These are phyloP conservation scores for Quercus cerris DNA, from an alignment of 306 rosid genomes.

Conservation along the genomic window DNA sequence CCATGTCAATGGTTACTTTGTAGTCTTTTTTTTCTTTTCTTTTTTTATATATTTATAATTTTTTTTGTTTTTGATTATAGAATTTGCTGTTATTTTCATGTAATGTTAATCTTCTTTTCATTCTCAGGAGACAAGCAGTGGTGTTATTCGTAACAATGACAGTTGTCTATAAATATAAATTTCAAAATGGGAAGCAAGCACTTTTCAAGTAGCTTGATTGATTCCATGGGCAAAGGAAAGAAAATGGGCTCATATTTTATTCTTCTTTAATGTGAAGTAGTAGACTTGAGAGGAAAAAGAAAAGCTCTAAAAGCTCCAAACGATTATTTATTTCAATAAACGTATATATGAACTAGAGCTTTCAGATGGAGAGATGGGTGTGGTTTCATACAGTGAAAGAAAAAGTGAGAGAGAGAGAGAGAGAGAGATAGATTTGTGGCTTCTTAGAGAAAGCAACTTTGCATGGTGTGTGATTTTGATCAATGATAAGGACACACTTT, in stretches of 20 bases:
- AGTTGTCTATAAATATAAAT: conserved; percentile 54
- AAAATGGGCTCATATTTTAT: conserved; percentile 32
- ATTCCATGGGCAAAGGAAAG: conserved; percentile 36
- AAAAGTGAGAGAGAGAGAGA: too few relatives aligned
- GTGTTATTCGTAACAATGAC: conserved; percentile 51
- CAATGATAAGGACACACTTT: too few relatives aligned
- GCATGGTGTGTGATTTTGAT: neutral
- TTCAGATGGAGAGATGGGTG: conserved; percentile 15
- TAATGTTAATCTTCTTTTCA: conserved; percentile 35
- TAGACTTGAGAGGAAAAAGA: conserved; percentile 27
- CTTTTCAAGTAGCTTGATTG: conserved; percentile 27
- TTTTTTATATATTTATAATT: too few relatives aligned
- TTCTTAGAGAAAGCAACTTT: conserved; percentile 18
- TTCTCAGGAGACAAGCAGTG: conserved; percentile 53
- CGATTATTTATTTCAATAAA: conserved; percentile 6
- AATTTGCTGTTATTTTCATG: conserved; percentile 25
- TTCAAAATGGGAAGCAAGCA: conserved; percentile 26
- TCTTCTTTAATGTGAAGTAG: conserved; percentile 27
- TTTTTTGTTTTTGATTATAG: neutral
- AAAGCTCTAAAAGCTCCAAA: neutral
- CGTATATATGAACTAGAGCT: conserved; percentile 22
- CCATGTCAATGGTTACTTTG: conserved; percentile 28
- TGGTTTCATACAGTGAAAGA: neutral
- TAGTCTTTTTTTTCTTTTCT: conserved; percentile 15
- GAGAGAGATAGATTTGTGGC: neutral